Conservation (phyloP, 495 filamentous ascomycete species). For the Annulohypoxylon moriforme region DNA sequence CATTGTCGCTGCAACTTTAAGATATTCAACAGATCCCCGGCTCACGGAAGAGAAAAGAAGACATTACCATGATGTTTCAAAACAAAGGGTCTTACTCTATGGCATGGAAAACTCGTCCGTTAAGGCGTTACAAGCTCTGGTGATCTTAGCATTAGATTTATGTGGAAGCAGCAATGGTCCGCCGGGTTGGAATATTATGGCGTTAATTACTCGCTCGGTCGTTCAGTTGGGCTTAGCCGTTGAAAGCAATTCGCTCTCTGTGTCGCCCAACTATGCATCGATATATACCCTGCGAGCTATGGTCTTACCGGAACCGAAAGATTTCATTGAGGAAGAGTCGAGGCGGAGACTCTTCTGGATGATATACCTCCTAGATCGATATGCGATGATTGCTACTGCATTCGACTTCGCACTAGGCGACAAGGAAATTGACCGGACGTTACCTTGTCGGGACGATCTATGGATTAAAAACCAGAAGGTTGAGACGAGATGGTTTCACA, state of each 20-base stretch:
- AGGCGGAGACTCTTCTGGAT: conserved; percentile 89
- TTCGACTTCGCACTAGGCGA: conserved; percentile 91
- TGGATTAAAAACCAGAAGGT: conserved; percentile 85
- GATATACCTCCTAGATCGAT: conserved; percentile 88
- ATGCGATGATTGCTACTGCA: conserved; percentile 87
- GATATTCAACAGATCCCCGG: conserved; percentile 79
- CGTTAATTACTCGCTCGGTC: conserved; percentile 84
- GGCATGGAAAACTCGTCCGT: conserved; percentile 89
- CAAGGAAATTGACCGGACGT: conserved; percentile 85
- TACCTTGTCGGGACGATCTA: conserved; percentile 88
- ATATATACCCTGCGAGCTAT: conserved; percentile 88
- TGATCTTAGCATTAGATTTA: conserved; percentile 82
- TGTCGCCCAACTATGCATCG: conserved; percentile 77
- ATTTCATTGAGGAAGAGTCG: conserved; percentile 90
- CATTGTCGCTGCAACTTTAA: conserved; percentile 84
- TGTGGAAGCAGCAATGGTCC: conserved; percentile 85
- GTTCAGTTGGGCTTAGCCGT: conserved; percentile 86
- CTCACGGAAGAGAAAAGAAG: conserved; percentile 76
- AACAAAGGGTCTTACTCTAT: conserved; percentile 85
- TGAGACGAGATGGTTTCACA: conserved; percentile 83
- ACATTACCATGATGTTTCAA: conserved; percentile 81
- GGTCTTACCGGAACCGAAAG: conserved; percentile 80
- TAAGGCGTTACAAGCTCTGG: conserved; percentile 84
- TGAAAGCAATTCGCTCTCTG: conserved; percentile 78
- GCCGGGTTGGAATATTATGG: conserved; percentile 88